Conservation (phyloP, 2,329 filamentous ascomycete genomes). For the Calycina marina region DNA sequence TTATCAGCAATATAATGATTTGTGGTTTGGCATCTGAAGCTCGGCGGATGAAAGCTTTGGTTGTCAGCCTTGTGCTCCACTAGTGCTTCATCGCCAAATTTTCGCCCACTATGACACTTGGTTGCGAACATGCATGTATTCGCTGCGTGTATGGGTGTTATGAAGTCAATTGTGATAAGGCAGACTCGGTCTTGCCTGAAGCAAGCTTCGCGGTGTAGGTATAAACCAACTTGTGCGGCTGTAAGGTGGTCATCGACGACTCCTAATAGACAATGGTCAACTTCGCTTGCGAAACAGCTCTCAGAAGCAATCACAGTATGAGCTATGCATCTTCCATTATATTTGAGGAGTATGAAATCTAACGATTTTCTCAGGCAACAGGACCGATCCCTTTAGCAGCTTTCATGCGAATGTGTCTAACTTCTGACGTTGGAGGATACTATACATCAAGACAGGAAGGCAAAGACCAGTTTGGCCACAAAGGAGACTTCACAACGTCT, state of each 20-base stretch:
- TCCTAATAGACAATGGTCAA: slow-evolving; percentile 56
- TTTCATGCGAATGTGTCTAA: slow-evolving; percentile 98
- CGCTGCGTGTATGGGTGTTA: slow-evolving; percentile 6
- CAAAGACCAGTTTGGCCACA: slow-evolving; percentile 78
- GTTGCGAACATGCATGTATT: slow-evolving; percentile 7
- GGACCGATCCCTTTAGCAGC: slow-evolving; percentile 83
- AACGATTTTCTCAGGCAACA: slow-evolving; percentile 45
- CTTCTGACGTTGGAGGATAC: slow-evolving; percentile 79
- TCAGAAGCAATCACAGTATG: slow-evolving; percentile 72
- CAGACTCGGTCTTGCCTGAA: slow-evolving; percentile 15
- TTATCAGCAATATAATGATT: slow-evolving; percentile 1
- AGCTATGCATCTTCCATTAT: slow-evolving; percentile 1
- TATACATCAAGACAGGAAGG: slow-evolving; percentile 63
- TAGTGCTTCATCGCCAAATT: slow-evolving; percentile 1
- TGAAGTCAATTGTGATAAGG: slow-evolving; percentile 18
- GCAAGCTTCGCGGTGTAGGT: slow-evolving; percentile 10
- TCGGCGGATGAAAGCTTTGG: not conserved
- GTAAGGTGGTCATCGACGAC: slow-evolving; percentile 20
- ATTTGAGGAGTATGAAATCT: slow-evolving; percentile 8
- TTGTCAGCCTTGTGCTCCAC: slow-evolving; percentile 2
- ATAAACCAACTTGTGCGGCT: slow-evolving; percentile 7
- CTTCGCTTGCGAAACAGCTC: slow-evolving; percentile 75
- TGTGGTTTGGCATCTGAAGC: not conserved
- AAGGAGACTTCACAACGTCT: slow-evolving; percentile 92
- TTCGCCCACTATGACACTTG: not conserved